Conservation (phyloP, 164 flowering plant genomes). For the Dillenia turbinata region DNA sequence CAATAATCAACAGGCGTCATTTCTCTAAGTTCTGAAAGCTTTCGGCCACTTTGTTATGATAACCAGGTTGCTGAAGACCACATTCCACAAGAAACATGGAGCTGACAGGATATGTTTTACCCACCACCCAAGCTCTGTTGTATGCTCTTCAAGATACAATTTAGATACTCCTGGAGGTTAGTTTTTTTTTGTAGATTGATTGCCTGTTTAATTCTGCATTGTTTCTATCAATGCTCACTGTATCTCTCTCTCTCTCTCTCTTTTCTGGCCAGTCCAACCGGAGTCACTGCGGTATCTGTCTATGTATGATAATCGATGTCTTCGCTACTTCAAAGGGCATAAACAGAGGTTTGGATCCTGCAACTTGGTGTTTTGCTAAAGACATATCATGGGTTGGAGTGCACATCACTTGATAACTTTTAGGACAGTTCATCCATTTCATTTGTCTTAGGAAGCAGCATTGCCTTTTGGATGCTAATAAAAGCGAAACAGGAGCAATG, state of each 20-base stretch:
- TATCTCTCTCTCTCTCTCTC: slow-evolving; percentile 4
- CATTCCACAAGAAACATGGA: slow-evolving; percentile 93
- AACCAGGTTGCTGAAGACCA: slow-evolving; percentile 83
- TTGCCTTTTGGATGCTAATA: too few relatives aligned
- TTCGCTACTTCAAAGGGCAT: slow-evolving; percentile 98
- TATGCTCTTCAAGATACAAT: slow-evolving; percentile 86
- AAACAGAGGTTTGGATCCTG: slow-evolving; percentile 62
- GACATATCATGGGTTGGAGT: not conserved
- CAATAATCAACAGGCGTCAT: too few relatives aligned
- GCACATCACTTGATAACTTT: too few relatives aligned
- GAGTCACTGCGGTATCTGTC: slow-evolving; percentile 91
- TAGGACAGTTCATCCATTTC: too few relatives aligned
- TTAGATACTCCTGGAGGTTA: slow-evolving; percentile 67
- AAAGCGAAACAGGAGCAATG: too few relatives aligned
- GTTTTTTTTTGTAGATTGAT: slow-evolving; percentile 6
- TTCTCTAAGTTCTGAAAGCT: too few relatives aligned
- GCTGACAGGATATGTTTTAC: slow-evolving; percentile 93
- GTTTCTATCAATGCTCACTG: not conserved
- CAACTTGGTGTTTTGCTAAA: not conserved
- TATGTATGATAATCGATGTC: slow-evolving; percentile 92
- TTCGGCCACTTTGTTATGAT: slow-evolving; percentile 1
- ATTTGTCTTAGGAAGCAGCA: too few relatives aligned
- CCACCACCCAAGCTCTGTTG: slow-evolving; percentile 91
- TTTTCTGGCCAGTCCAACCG: slow-evolving; percentile 47
- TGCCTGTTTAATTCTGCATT: not conserved